Base-by-base conservation (phyloP, 352 stramenopile species). In the Lagenidium giganteum region DNA sequence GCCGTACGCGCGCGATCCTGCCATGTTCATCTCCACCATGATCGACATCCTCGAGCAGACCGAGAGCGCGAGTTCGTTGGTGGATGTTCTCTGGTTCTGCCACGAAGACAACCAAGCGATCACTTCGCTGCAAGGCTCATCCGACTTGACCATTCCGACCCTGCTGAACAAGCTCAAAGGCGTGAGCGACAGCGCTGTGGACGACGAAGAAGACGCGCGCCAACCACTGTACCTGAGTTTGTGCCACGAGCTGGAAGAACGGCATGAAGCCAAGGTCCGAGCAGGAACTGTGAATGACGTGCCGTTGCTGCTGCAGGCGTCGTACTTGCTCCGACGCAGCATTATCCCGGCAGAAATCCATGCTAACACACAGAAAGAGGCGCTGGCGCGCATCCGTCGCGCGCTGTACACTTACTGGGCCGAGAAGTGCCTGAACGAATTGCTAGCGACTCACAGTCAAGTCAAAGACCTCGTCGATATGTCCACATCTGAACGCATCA, bases 61-160 rank as follows among this genome's bases (percentile, higher is more conserved):
- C 51, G 57, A 60, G 18, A 76, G 65, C 6, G 61, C 81, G 39
- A 80, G 72, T 34, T 74, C 70, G 42, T 82, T 93, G 47, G 70
- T 61, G 25, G 80, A 93, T 38, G 61, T 90, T 8, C 56, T 89
- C 11, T 87, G 77, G 78, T 67, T 89, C 38, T 93, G 80, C 60
- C 63, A 90, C 57, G 62, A 82, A 34, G 75, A 93, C 38, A 85
- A 85, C 37, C 52, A 68, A 1, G 45, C 62, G 9, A 58, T 85
- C 28, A 70, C 63, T 49, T 76, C 74, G 24, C 45, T 84, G 8
- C 62, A 83, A 26, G 65, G 61, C 23, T 63, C 73, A 5, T 46
- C 68, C 4, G 64, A 83, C 27, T 53, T 77, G 37, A 61, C 50
- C 9, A 66, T 89, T 48, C 75, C 75, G 9, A 64, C 53, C 20